Conservation (phyloP, 2,329 filamentous ascomycete genomes). For the Aspergillus tanneri region DNA sequence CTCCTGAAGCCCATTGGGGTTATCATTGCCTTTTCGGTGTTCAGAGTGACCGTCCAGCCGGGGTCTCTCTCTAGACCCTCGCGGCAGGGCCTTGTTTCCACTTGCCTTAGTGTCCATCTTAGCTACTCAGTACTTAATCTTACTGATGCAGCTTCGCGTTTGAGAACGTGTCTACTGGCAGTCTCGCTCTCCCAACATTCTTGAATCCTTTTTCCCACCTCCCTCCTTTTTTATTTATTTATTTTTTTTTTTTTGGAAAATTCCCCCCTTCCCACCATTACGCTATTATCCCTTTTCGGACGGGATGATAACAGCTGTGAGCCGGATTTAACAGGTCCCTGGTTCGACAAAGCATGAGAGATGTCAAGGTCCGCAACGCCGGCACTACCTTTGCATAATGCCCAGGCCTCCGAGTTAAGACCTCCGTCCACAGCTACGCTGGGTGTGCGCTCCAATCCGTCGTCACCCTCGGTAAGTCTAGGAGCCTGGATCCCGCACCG, state of each 20-base stretch:
- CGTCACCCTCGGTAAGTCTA: constrained; percentile 36
- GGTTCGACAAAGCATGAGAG: constrained; percentile 46
- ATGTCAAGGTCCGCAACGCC: constrained; percentile 64
- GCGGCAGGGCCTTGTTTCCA: constrained; percentile 2
- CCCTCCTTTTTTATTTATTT: constrained; percentile 1
- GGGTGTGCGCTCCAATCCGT: constrained; percentile 27
- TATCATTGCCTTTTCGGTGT: neutral
- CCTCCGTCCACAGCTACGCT: constrained; percentile 31
- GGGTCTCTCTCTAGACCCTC: neutral
- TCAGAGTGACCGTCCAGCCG: neutral
- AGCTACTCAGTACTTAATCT: constrained; percentile 2
- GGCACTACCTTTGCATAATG: constrained; percentile 59
- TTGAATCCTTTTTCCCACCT: too few relatives aligned
- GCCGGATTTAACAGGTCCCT: constrained; percentile 18
- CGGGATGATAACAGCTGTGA: constrained; percentile 30
- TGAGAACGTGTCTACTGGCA: constrained; percentile 25
- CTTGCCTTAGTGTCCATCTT: constrained; percentile 4
- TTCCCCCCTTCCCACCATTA: neutral
- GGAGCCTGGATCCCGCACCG: neutral
- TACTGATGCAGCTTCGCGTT: constrained; percentile 31
- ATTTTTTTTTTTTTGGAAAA: neutral
- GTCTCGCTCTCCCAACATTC: too few relatives aligned
- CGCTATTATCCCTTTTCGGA: constrained; percentile 4
- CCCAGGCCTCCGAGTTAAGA: constrained; percentile 34
- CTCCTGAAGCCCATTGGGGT: neutral